These are phyloP conservation scores for Clonostachys chloroleuca DNA, from an alignment of 2,329 filamentous ascomycete species.

Conservation along the genomic window DNA sequence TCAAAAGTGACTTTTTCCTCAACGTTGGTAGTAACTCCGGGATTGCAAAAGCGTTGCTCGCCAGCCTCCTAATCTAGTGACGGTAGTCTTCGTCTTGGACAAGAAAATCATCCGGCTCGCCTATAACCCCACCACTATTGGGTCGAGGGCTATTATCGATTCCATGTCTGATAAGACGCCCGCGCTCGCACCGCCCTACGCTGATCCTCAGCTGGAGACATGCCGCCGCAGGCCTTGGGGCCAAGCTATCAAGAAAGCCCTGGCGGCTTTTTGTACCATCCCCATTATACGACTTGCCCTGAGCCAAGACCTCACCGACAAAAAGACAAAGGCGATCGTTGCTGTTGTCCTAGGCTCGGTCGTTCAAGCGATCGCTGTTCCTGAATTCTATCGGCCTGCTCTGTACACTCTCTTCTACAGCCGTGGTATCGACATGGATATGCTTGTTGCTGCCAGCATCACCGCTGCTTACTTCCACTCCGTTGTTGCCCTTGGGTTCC, in stretches of 20 bases:
- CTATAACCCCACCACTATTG: constrained; percentile 24
- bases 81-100: constrained; percentile 13
- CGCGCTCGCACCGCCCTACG: constrained; percentile 10
- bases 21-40: constrained; percentile 13
- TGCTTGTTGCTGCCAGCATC: constrained; percentile 41
- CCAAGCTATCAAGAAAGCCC: constrained; percentile 9
- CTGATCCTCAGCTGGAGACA: constrained; percentile 10
- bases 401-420: constrained; percentile 33
- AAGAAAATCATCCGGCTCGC: constrained; percentile 20
- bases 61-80: constrained; percentile 14
- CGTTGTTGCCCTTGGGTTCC: constrained; percentile 17
- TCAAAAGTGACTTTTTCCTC: constrained; percentile 13
- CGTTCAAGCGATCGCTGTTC: constrained; percentile 34
- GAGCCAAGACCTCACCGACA: no score
- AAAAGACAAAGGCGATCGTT: constrained; percentile 10
- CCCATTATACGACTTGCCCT: no score
- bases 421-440: constrained; percentile 40
- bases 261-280: constrained; percentile 10
- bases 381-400: constrained; percentile 36
- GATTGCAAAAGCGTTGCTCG: constrained; percentile 8
- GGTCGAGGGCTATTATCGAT: constrained; percentile 15
- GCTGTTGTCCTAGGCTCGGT: constrained; percentile 35
- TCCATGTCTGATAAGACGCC: constrained; percentile 3
- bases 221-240: constrained; percentile 10
- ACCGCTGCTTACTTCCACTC: constrained; percentile 40